Evolutionary conservation across 352 stramenopile genomes (phyloP).

Genomic region (Globisporangium carolinianum): DNA sequence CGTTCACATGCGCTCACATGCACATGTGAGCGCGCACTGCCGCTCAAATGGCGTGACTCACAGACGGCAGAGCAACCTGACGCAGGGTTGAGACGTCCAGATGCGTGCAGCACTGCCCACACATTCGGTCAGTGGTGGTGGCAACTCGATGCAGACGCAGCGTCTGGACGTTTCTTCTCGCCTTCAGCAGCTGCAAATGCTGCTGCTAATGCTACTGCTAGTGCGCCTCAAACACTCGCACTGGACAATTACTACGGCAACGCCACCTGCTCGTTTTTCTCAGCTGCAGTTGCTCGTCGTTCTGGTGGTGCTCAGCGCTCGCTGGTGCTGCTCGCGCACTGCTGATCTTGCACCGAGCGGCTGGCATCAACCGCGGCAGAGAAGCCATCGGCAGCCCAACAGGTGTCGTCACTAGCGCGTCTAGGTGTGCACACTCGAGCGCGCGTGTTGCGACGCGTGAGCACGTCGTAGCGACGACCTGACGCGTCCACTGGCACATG

Average conservation of each 20-base stretch:
- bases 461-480: not conserved
- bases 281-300: not conserved
- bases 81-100: not conserved
- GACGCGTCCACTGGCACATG: not conserved
- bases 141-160: too few relatives aligned
- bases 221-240: not conserved
- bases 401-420: not conserved
- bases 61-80: not conserved
- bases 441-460: not conserved
- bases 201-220: not conserved
- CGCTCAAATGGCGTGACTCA: not conserved
- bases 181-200: too few relatives aligned
- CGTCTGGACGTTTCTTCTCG: not conserved
- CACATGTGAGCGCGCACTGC: not conserved
- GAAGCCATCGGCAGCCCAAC: not conserved
- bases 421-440: not conserved
- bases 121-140: too few relatives aligned
- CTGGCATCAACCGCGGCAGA: not conserved
- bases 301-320: not conserved
- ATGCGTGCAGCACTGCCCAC: not conserved
- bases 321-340: not conserved
- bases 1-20: not conserved
- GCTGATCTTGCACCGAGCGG: not conserved
- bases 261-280: not conserved
- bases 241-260: not conserved